Conservation (phyloP, 306 rosid genomes). For the Morella rubra region DNA sequence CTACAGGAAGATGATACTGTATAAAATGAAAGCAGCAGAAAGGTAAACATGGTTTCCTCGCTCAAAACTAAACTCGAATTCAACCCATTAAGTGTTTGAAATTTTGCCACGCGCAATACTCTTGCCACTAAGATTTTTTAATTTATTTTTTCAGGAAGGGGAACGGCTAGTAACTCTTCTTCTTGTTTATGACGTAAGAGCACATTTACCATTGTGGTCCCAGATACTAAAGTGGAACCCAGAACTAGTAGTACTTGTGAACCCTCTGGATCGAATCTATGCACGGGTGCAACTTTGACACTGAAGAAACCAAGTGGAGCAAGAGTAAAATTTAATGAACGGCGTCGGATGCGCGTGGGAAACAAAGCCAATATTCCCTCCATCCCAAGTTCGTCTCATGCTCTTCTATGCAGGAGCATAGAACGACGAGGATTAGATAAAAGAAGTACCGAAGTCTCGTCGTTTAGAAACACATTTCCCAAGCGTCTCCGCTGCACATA, state of each 20-base stretch:
- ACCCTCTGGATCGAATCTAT: not conserved
- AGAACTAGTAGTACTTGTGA: not conserved
- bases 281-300: conserved; percentile 53
- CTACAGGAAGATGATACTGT: too few relatives aligned
- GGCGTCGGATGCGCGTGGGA: not conserved
- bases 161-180: too few relatives aligned
- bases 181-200: not conserved
- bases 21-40: too few relatives aligned
- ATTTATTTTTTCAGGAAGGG: too few relatives aligned
- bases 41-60: too few relatives aligned
- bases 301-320: conserved; percentile 19
- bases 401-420: not conserved
- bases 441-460: not conserved
- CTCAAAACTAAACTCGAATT: too few relatives aligned
- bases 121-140: too few relatives aligned
- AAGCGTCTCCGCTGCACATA: too few relatives aligned
- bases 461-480: too few relatives aligned
- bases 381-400: conserved; percentile 14
- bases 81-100: too few relatives aligned
- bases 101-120: too few relatives aligned
- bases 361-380: not conserved
- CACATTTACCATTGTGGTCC: conserved; percentile 1
- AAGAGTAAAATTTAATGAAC: conserved; percentile 7
- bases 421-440: not conserved
- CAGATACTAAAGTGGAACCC: not conserved